Percentiles rank a stretch among this genome's conserved stretches.
These are phyloP conservation scores for Otatea glauca DNA, from an alignment of 176 grass and related monocot species.

Conservation along the genomic window DNA sequence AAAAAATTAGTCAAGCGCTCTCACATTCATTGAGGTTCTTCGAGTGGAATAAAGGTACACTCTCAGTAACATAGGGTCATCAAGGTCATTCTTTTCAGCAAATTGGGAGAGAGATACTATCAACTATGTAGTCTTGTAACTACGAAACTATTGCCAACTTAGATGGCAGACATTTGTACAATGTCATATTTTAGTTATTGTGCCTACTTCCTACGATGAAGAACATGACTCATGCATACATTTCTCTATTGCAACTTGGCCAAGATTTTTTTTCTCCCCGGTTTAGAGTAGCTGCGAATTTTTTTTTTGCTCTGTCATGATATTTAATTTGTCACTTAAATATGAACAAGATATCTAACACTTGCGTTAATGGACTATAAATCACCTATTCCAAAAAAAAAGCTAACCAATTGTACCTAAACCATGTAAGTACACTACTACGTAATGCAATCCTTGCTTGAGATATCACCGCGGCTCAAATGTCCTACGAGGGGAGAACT, in stretches of 20 bases:
- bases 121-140: not conserved
- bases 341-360: not conserved
- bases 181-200: not conserved
- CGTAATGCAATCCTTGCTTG: too few species aligned
- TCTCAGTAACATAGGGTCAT: too few species aligned
- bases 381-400: not conserved
- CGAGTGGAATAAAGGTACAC: too few species aligned
- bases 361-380: not conserved
- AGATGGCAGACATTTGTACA: not conserved
- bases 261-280: not conserved
- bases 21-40: too few species aligned
- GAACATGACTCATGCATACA: not conserved
- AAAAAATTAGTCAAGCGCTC: too few species aligned
- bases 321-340: not conserved
- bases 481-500: too few species aligned
- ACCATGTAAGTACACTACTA: too few species aligned
- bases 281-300: not conserved
- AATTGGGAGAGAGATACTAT: not conserved
- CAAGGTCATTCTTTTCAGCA: not conserved
- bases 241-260: not conserved
- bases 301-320: not conserved
- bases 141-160: not conserved
- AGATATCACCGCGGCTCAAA: too few species aligned
- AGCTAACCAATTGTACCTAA: not conserved
- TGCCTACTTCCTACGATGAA: not conserved